Percentiles rank a stretch among this genome's conserved stretches.
These are phyloP conservation scores for Russula dissimulans DNA, from an alignment of 768 basidiomycete genomes.

Conservation along the genomic window DNA sequence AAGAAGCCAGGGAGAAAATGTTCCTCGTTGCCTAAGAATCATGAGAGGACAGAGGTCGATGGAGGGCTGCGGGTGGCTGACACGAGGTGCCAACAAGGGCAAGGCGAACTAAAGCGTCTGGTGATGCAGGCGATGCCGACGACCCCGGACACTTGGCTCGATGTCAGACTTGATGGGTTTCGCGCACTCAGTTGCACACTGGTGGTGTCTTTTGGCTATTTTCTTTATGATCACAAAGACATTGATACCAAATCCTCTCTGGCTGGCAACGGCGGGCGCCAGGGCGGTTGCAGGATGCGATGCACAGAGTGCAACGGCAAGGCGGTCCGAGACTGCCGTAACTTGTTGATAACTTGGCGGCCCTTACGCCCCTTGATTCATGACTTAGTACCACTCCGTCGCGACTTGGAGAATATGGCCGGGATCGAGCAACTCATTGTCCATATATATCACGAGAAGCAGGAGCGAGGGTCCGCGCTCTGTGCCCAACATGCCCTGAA, in stretches of 20 bases:
- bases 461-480: constrained; percentile 71
- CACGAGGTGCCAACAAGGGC: constrained; percentile 1
- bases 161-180: background rate
- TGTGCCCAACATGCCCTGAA: constrained; percentile 87
- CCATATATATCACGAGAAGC: constrained; percentile 70
- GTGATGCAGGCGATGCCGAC: background rate
- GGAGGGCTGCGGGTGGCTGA: background rate
- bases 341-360: too few relatives aligned
- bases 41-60: background rate
- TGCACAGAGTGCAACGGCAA: background rate
- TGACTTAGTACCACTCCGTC: background rate
- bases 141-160: constrained; percentile 3
- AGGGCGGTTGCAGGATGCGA: background rate
- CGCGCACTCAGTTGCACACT: background rate
- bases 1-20: constrained; percentile 13
- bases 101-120: background rate
- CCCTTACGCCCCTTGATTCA: background rate
- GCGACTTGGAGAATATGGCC: constrained; percentile 35
- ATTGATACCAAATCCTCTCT: background rate
- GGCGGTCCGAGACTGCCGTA: constrained; percentile 4
- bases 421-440: constrained; percentile 44
- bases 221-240: background rate
- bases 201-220: background rate
- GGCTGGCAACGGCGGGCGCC: background rate
- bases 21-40: constrained; percentile 1